These are phyloP conservation scores for Yarrowia osloensis DNA, from an alignment of 805 yeast genomes.

Conservation along the genomic window DNA sequence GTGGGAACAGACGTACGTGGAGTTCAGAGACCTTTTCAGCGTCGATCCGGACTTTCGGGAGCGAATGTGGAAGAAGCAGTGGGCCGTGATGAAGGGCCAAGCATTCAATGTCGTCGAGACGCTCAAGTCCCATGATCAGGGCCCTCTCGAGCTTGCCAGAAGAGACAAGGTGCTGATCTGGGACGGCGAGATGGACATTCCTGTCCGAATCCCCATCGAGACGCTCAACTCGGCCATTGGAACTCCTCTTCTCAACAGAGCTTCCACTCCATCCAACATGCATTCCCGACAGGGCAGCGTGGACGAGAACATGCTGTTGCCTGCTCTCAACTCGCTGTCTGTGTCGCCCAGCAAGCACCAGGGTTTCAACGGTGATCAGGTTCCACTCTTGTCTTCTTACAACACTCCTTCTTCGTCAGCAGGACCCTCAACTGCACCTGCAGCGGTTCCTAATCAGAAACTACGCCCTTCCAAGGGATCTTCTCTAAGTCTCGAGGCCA, in stretches of 20 bases:
- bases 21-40: constrained; percentile 52
- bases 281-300: neutral
- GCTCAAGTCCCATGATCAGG: constrained; percentile 56
- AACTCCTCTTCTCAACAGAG: constrained; percentile 41
- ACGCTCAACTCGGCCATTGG: constrained; percentile 50
- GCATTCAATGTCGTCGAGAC: constrained; percentile 75
- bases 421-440: neutral
- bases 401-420: neutral
- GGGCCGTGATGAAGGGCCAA: constrained; percentile 74
- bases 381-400: neutral
- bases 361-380: neutral
- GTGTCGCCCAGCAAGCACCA: neutral
- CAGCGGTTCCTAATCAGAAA: neutral
- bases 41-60: constrained; percentile 64
- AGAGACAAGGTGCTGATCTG: constrained; percentile 57
- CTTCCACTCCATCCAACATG: neutral
- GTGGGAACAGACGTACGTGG: constrained; percentile 65
- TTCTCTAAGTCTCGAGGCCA: constrained; percentile 5
- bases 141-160: constrained; percentile 67
- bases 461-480: neutral
- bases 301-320: constrained; percentile 11
- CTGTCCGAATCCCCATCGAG: constrained; percentile 47
- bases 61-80: constrained; percentile 66
- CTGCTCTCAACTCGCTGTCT: constrained; percentile 20
- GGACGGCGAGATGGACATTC: constrained; percentile 64